Evolutionary conservation across 345 rosid species (phyloP).

Genomic region (Punica granatum): DNA sequence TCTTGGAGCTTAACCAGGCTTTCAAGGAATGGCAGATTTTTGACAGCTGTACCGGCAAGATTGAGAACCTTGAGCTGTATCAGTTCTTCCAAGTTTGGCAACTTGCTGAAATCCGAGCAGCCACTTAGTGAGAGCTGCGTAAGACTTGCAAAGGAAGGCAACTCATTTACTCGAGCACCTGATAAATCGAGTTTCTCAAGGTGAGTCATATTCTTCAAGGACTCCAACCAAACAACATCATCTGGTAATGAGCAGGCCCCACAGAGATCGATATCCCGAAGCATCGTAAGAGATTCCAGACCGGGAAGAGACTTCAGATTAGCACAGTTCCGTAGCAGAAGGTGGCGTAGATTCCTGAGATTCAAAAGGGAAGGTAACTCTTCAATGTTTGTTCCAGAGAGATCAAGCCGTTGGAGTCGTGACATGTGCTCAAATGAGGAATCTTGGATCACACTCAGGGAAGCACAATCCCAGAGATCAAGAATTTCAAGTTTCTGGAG

Average conservation of each 20-base stretch:
- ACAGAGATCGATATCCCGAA: constrained; percentile 14
- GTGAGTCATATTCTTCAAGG: constrained; percentile 5
- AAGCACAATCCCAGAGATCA: constrained; percentile 13
- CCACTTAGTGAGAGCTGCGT: constrained; percentile 16
- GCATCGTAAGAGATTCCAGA: constrained; percentile 3
- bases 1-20: constrained; percentile 10
- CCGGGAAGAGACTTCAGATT: constrained; percentile 3
- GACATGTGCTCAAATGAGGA: constrained; percentile 15
- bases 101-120: constrained; percentile 1
- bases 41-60: constrained; percentile 12
- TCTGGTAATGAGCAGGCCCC: constrained; percentile 11
- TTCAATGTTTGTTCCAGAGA: constrained; percentile 25
- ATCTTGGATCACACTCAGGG: neutral
- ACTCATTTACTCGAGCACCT: neutral
- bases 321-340: constrained; percentile 18
- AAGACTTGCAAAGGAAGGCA: constrained; percentile 13
- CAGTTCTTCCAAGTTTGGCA: constrained; percentile 7
- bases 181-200: constrained; percentile 19
- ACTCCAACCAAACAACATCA: constrained; percentile 5
- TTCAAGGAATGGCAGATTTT: constrained; percentile 11
- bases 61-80: constrained; percentile 16
- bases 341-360: constrained; percentile 12
- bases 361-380: constrained; percentile 14
- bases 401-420: constrained; percentile 19
- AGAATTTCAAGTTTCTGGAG: constrained; percentile 16